A percentile compares a stretch with the other conserved stretches of the same genome.
These are phyloP conservation scores for Didymella glomerata DNA, from an alignment of 2,329 filamentous ascomycete species.

Conservation along the genomic window DNA sequence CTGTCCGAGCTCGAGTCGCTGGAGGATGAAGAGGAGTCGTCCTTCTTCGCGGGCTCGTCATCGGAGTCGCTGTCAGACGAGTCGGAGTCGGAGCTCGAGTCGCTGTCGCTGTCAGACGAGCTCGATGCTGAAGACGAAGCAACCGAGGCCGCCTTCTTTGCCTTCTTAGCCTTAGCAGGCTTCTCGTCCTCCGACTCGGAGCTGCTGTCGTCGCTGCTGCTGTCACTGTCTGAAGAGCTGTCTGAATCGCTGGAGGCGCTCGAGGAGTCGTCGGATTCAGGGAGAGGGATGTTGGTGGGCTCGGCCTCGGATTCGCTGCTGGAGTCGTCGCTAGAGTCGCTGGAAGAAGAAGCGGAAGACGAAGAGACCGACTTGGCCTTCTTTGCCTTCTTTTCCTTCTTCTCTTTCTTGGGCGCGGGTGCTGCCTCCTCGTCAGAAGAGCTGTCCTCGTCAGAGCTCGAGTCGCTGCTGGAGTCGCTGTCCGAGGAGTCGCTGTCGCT, in stretches of 20 bases:
- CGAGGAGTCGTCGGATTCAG: constrained; percentile 37
- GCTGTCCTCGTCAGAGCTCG: constrained; percentile 45
- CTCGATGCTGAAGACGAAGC: constrained; percentile 45
- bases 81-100: constrained; percentile 27
- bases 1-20: constrained; percentile 17
- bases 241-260: constrained; percentile 40
- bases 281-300: constrained; percentile 40
- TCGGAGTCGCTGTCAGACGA: constrained; percentile 41
- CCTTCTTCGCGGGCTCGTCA: constrained; percentile 28
- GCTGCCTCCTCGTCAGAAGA: constrained; percentile 34
- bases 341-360: constrained; percentile 25
- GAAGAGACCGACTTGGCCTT: constrained; percentile 32
- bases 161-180: constrained; percentile 29
- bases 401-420: constrained; percentile 27
- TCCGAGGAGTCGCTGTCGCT: constrained; percentile 13
- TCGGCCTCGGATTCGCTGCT: constrained; percentile 37
- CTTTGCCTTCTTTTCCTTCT: constrained; percentile 29
- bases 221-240: constrained; percentile 28
- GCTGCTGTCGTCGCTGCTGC: constrained; percentile 28
- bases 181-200: constrained; percentile 40
- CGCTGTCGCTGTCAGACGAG: constrained; percentile 35
- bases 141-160: constrained; percentile 39
- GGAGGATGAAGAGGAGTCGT: constrained; percentile 31
- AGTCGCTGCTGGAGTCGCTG: constrained; percentile 18
- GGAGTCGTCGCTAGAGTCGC: constrained; percentile 29